Evolutionary conservation across 495 filamentous ascomycete species (phyloP).

Genomic region (Trichoderma virens): DNA sequence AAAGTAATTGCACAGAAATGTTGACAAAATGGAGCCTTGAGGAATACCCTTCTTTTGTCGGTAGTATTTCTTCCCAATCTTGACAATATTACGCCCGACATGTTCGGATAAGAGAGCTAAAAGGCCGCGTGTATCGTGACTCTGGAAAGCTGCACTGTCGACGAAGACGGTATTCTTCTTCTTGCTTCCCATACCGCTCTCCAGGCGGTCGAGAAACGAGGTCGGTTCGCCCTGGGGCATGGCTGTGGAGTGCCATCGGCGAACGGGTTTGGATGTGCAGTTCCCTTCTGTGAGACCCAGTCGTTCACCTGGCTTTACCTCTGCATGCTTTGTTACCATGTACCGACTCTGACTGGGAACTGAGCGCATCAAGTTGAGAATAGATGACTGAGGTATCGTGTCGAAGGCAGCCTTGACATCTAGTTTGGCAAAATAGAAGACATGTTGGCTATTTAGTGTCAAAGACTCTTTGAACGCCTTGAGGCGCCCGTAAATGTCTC

Average conservation of each 20-base stretch:
- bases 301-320: conserved; percentile 47
- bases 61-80: conserved; percentile 83
- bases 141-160: conserved; percentile 47
- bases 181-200: conserved; percentile 33
- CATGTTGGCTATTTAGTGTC: conserved; percentile 12
- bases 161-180: conserved; percentile 70
- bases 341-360: conserved; percentile 62
- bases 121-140: conserved; percentile 49
- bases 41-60: conserved; percentile 85
- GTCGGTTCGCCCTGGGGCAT: conserved; percentile 40
- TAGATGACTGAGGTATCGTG: conserved; percentile 74
- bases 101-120: conserved; percentile 67
- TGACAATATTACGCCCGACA: conserved; percentile 73
- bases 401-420: conserved; percentile 93
- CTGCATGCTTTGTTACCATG: conserved; percentile 62
- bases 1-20: conserved; percentile 85
- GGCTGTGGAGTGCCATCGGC: conserved; percentile 58
- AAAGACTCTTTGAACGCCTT: conserved; percentile 54
- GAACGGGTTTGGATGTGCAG: conserved; percentile 41
- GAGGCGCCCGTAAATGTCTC: conserved; percentile 72
- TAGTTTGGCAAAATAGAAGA: conserved; percentile 75
- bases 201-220: conserved; percentile 48
- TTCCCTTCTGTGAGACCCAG: conserved; percentile 13
- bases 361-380: conserved; percentile 58
- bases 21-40: conserved; percentile 84